Base-by-base conservation (phyloP, 1,139 yeast species). In the Candida neerlandica region DNA sequence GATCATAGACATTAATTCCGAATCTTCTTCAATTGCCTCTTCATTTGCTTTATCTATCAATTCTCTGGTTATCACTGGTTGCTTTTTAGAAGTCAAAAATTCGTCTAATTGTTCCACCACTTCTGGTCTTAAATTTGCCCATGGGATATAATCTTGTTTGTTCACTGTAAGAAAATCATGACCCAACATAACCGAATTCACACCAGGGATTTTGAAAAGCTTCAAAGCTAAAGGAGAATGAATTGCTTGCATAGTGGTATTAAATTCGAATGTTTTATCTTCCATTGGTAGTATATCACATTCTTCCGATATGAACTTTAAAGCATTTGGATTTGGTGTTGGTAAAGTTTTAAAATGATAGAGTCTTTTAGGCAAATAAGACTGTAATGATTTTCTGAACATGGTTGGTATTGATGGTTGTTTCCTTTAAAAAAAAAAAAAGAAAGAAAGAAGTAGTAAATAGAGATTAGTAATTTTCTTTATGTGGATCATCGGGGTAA, bases 291-390 rank as follows among this genome's bases (percentile, higher is more conserved):
- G 70, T 52, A 81, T 77, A 12, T 63, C 59, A 47, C 63, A 65
- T 47, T 78, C 81, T 18, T 71, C 71, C 2, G 84, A 72, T 12
- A 80, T 67, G 59, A 91, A 94, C 70, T 94, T 94, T 52, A 94
- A 73, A 0, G 99, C 98, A 66, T 94, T 89, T 39, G 85, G 92
- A 61, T 94, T 94, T 3, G 99, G 99, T 0, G 99, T 94, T 3
- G 88, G 67, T 39, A 66, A 61, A 4, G 81, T 75, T 54, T 75
- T 68, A 59, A 76, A 74, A 32, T 40, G 45, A 19, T 43, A 65
- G 30, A 65, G 58, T 41, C 77, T 60, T 27, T 42, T 46, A 5
- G 42, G 34, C 5, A 47, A 14, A 37, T 19, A 30, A 4, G 35
- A 9, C 1, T 23, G 30, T 30, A 40, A 16, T 9, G 37, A 21